A percentile compares a stretch with the other conserved stretches of the same genome.
phyloP scores from a whole-genome alignment of 345 rosid species.

The Citrus sinensis region DVS_A1.0 CM039164.1:991001-991500 shows the following conservation, averaged over 20 bases:
- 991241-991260: conserved; percentile 71
- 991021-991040: conserved; percentile 36
- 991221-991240: conserved; percentile 74
- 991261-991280: not conserved
- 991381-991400: not conserved
- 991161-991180: conserved; percentile 20
- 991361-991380: not conserved
- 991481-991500: conserved; percentile 39
- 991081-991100: conserved; percentile 39
- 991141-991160: not conserved
- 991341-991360: not conserved
- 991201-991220: conserved; percentile 48
- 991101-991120: not conserved
- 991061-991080: conserved; percentile 27
- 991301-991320: not conserved
- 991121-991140: not conserved
- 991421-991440: not conserved
- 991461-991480: conserved; percentile 1
- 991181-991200: conserved; percentile 45
- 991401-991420: not conserved
- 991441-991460: not conserved
- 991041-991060: conserved; percentile 22
- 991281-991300: not conserved
- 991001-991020: conserved; percentile 53
- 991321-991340: not conserved